Percentiles rank a stretch among this genome's conserved stretches.
Evolutionary conservation across 108 stramenopile genomes (phyloP).

Genomic region (Nitzschia palea): DNA sequence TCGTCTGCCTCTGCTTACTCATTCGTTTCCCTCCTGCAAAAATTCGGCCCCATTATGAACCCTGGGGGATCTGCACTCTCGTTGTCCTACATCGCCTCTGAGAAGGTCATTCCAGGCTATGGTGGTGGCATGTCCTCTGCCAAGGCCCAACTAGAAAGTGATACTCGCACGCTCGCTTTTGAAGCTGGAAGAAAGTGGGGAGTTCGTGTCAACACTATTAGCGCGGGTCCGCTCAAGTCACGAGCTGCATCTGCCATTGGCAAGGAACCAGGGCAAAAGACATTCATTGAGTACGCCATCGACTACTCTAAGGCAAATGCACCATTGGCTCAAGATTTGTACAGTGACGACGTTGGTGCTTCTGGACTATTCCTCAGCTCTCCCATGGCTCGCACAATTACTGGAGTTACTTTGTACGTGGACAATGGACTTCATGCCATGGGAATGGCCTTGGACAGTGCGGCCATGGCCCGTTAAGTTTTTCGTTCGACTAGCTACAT

Average conservation of each 20-base stretch:
- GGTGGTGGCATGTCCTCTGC: slow-evolving; percentile 99
- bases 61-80: slow-evolving; percentile 89
- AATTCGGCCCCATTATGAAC: slow-evolving; percentile 98
- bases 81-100: slow-evolving; percentile 97
- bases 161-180: slow-evolving; percentile 94
- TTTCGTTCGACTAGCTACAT: slow-evolving; percentile 5
- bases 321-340: slow-evolving; percentile 94
- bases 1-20: slow-evolving; percentile 97
- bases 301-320: slow-evolving; percentile 97
- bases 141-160: slow-evolving; percentile 96
- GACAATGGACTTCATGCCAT: slow-evolving; percentile 91
- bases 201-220: slow-evolving; percentile 95
- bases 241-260: slow-evolving; percentile 95
- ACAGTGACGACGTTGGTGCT: slow-evolving; percentile 97
- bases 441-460: slow-evolving; percentile 91
- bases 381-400: slow-evolving; percentile 88
- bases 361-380: slow-evolving; percentile 89
- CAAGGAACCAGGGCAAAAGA: slow-evolving; percentile 90
- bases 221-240: slow-evolving; percentile 96
- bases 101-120: slow-evolving; percentile 98
- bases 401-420: slow-evolving; percentile 92
- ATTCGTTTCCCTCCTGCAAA: slow-evolving; percentile 91
- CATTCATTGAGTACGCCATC: slow-evolving; percentile 98
- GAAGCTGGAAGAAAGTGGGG: slow-evolving; percentile 96
- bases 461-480: slow-evolving; percentile 50